Base-by-base conservation (phyloP, 2,329 filamentous ascomycete species). In the Calycina herbarum region DNA sequence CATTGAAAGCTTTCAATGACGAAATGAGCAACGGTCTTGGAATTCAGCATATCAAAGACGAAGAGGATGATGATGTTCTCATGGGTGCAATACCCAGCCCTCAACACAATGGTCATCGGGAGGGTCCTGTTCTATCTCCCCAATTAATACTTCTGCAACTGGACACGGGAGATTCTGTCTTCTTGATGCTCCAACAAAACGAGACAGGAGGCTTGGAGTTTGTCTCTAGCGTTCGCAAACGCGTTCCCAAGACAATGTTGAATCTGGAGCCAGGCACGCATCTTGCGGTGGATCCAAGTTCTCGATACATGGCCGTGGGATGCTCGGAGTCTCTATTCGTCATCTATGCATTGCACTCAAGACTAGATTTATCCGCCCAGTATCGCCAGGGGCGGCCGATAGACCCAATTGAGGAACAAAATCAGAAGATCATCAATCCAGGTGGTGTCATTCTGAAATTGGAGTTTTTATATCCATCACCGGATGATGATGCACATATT, bases 371-470 rank as follows among this genome's bases (percentile, higher is more conserved):
- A 74, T 83, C 77, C 70, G 76, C 71, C 72, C 87, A 79, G 74
- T 89, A 82, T 73, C 74, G 73, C 17, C 69, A 73, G 45, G 73
- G 75, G 38, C 77, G 79, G n/a, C 73, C 78, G 68, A 76, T 91
- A 65, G 77, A 81, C 10, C 90, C 90, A 1, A 83, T 96, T 64
- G 45, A 51, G 20, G 45, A 24, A 24, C 82, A 82, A 66, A 77
- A 76, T 0, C 69, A 75, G 58, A 66, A 57, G 48, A 67, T 71
- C 5, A 35, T 74, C 24, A 63, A 67, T 11, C 80, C 93, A 7
- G 84, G 88, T 7, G 93, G 92, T 0, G 82, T 89, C n/a, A 92
- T 98, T 64, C 83, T 94, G 72, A 91, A 92, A 71, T 89, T 97
- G 82, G 90, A 93, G 27, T 99, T 98, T 69, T 82, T 99, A 2